Evolutionary conservation across 2,329 filamentous ascomycete species (phyloP).

Genomic region (Aspergillus ustus): DNA sequence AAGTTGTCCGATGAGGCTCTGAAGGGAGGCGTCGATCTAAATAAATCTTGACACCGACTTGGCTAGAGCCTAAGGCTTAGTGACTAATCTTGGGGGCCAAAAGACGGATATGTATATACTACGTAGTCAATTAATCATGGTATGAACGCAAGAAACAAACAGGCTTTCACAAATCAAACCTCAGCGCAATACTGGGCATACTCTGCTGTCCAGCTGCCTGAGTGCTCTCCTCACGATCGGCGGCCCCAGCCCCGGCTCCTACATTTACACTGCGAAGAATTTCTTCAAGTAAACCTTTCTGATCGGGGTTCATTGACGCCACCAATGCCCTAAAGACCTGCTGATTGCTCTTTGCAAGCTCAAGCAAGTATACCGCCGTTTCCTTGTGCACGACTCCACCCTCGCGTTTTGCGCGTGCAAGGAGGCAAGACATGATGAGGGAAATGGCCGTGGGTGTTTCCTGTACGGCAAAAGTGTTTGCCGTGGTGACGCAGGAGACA

Average conservation of each 20-base stretch:
- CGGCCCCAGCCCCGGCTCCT: slow-evolving; percentile 34
- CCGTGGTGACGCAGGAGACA: slow-evolving; percentile 67
- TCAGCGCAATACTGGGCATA: slow-evolving; percentile 83
- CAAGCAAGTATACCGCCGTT: slow-evolving; percentile 75
- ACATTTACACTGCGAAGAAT: slow-evolving; percentile 70
- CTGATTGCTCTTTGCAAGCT: slow-evolving; percentile 78
- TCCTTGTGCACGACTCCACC: slow-evolving; percentile 66
- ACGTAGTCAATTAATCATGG: background rate
- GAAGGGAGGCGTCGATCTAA: background rate
- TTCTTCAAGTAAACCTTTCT: slow-evolving; percentile 78
- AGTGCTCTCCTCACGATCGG: slow-evolving; percentile 46
- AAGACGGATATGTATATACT: background rate
- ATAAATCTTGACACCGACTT: background rate
- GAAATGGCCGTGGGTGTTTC: slow-evolving; percentile 63
- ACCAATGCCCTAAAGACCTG: slow-evolving; percentile 75
- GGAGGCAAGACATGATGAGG: slow-evolving; percentile 75
- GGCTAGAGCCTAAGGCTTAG: background rate
- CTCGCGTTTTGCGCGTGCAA: slow-evolving; percentile 72
- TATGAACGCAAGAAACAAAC: background rate
- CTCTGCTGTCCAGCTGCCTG: slow-evolving; percentile 57
- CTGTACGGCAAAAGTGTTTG: slow-evolving; percentile 33
- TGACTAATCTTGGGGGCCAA: background rate
- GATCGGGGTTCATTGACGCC: slow-evolving; percentile 68
- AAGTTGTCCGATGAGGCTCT: background rate
- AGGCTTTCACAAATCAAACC: slow-evolving; percentile 78